Conservation (phyloP, 192 early-diverging fungal genomes). For the Cetraspora pellucida region DNA sequence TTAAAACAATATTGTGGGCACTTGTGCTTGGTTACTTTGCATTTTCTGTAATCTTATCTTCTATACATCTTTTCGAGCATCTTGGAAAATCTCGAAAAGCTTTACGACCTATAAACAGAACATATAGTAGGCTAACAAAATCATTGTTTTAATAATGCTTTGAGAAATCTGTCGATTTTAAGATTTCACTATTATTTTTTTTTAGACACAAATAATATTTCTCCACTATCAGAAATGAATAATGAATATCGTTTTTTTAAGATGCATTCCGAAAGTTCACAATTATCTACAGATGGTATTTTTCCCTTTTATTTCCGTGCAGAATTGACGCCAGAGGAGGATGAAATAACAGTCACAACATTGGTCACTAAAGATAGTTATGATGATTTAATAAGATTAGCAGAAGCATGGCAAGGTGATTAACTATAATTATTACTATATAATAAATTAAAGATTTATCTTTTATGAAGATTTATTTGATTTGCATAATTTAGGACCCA, state of each 20-base stretch:
- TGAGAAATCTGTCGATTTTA: not conserved
- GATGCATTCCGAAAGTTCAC: conserved; percentile 44
- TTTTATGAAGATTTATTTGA: not conserved
- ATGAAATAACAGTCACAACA: conserved; percentile 54
- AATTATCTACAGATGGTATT: conserved; percentile 40
- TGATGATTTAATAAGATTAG: conserved; percentile 49
- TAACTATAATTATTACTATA: not conserved
- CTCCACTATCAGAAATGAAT: conserved; percentile 18
- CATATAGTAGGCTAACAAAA: conserved; percentile 11
- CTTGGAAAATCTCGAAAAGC: not conserved
- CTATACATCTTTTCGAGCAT: not conserved
- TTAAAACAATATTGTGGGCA: not conserved
- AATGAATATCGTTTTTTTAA: conserved; percentile 37
- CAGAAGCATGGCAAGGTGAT: conserved; percentile 56
- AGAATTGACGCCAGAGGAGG: conserved; percentile 36
- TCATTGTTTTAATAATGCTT: not conserved
- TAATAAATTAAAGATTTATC: not conserved
- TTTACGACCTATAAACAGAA: not conserved
- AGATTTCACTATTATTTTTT: not conserved
- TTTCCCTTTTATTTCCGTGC: conserved; percentile 44
- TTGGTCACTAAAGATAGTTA: conserved; percentile 49
- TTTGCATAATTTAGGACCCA: conserved; percentile 44
- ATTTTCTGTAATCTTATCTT: conserved; percentile 13
- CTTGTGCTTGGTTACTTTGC: not conserved
- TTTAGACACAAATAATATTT: conserved; percentile 28